A percentile compares a stretch with the other conserved stretches of the same genome.
phyloP scores from a whole-genome alignment of 495 filamentous ascomycete species.

The Xylaria flabelliformis region DNA sequence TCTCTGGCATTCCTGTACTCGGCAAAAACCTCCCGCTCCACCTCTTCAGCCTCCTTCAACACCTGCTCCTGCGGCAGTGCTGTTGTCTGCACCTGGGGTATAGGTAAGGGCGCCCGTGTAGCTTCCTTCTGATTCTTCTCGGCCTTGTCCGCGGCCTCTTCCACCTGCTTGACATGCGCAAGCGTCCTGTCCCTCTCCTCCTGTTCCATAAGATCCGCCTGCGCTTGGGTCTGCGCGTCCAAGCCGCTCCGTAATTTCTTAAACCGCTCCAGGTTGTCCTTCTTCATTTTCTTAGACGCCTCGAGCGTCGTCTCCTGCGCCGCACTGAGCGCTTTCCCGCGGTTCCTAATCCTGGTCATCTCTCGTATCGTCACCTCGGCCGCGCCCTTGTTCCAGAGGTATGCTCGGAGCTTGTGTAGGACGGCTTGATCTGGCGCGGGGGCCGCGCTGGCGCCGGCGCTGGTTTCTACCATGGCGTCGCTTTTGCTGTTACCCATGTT shows the following conservation, averaged over 20 bases:
- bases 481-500: not conserved
- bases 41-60: not conserved
- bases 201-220: not conserved
- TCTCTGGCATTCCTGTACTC: not conserved
- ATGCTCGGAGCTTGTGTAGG: not conserved
- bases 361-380: not conserved
- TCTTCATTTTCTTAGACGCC: not conserved
- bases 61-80: not conserved
- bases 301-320: not conserved
- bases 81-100: not conserved
- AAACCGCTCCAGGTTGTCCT: not conserved
- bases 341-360: not conserved
- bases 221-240: not conserved
- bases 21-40: no score
- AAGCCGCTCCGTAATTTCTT: not conserved
- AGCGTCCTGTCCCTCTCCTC: not conserved
- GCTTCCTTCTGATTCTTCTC: not conserved
- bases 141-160: not conserved
- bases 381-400: not conserved
- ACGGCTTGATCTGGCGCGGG: not conserved
- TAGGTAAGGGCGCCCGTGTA: not conserved
- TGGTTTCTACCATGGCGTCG: not conserved
- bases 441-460: not conserved
- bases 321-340: not conserved
- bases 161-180: not conserved